phyloP scores from a whole-genome alignment of 2,329 filamentous ascomycete genomes.

The Polychaeton citri region DNA sequence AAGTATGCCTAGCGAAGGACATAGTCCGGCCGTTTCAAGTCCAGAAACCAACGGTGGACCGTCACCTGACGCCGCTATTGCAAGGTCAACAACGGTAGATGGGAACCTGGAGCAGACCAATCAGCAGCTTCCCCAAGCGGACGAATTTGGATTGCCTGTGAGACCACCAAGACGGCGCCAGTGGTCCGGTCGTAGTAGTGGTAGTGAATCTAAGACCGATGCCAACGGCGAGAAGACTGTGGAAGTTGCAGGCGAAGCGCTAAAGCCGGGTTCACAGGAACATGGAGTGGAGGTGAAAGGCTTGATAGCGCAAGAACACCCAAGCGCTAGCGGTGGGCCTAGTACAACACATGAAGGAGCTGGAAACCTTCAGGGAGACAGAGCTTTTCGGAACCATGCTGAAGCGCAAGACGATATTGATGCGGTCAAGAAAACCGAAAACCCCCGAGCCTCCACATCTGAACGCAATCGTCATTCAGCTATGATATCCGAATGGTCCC shows the following conservation, averaged over 20 bases:
- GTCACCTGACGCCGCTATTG: no score
- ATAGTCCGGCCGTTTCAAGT: background rate
- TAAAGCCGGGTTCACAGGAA: background rate
- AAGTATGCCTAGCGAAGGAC: background rate
- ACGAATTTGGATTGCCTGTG: conserved; percentile 26
- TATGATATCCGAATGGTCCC: conserved; percentile 70
- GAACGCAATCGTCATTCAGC: background rate
- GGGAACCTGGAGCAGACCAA: background rate
- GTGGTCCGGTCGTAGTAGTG: no score
- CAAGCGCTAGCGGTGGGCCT: background rate
- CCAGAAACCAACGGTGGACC: background rate
- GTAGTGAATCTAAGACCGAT: background rate
- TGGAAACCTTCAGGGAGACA: background rate
- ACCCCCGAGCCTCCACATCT: background rate
- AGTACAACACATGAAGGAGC: background rate
- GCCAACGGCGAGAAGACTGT: background rate
- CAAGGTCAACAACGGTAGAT: no score
- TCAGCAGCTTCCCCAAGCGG: conserved; percentile 14
- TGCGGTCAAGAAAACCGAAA: background rate
- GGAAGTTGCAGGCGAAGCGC: background rate
- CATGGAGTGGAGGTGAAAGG: background rate
- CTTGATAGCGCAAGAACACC: background rate
- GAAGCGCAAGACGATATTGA: background rate
- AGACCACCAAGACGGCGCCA: conserved; percentile 16
- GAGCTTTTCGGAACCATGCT: background rate